Percentiles rank a stretch among this genome's conserved stretches.
phyloP scores from a whole-genome alignment of 1,139 yeast species.

The Meyerozyma smithsonii region DNA sequence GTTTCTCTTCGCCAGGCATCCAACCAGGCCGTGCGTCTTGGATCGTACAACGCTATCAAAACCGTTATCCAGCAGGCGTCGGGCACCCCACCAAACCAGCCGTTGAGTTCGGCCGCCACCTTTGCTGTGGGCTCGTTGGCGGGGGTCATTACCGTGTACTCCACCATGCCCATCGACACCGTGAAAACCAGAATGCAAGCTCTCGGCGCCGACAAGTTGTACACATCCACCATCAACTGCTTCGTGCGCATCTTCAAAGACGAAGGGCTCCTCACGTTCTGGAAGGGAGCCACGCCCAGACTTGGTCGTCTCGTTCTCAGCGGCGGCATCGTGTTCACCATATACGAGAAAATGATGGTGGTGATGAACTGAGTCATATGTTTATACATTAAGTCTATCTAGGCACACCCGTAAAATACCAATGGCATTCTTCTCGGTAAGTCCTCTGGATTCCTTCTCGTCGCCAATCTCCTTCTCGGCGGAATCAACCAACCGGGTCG shows the following conservation, averaged over 20 bases:
- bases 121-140: constrained; percentile 91
- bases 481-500: constrained; percentile 13
- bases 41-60: constrained; percentile 87
- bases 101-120: constrained; percentile 74
- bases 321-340: constrained; percentile 95
- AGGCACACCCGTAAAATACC: constrained; percentile 36
- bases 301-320: constrained; percentile 85
- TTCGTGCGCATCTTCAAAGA: constrained; percentile 73
- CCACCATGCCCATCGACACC: constrained; percentile 97
- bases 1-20: constrained; percentile 95
- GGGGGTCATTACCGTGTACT: constrained; percentile 87
- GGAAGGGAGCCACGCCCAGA: constrained; percentile 99
- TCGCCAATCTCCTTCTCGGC: constrained; percentile 12
- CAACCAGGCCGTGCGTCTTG: constrained; percentile 89
- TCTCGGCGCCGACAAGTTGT: constrained; percentile 67
- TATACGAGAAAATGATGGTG: constrained; percentile 82
- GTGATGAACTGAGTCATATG: constrained; percentile 27
- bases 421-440: constrained; percentile 23
- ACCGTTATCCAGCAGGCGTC: constrained; percentile 71
- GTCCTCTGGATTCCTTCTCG: constrained; percentile 18
- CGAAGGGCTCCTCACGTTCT: constrained; percentile 88
- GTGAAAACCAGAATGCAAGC: constrained; percentile 98
- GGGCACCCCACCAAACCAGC: constrained; percentile 61
- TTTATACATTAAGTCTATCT: constrained; percentile 25
- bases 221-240: constrained; percentile 75